Percentiles rank a stretch among this genome's conserved stretches.
These are phyloP conservation scores for Hypericum androsaemum DNA, from an alignment of 345 rosid species.

Conservation along the genomic window DNA sequence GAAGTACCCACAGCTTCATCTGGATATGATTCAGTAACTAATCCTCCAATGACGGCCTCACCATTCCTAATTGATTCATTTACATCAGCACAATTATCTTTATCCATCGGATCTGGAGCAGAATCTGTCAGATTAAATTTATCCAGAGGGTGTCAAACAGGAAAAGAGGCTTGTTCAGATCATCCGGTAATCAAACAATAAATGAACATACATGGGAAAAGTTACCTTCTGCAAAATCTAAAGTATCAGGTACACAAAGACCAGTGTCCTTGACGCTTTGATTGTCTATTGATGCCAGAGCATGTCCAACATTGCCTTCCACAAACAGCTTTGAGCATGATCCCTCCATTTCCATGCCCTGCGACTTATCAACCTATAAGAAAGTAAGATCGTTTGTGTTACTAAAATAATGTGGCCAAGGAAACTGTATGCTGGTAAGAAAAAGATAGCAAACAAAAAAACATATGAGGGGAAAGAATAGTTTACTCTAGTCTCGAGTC, in stretches of 20 bases:
- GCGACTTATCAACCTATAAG: conserved; percentile 52
- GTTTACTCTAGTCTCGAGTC: too few relatives aligned
- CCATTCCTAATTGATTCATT: conserved; percentile 26
- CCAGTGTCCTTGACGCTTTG: conserved; percentile 15
- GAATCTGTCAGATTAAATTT: conserved; percentile 31
- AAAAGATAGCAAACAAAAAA: neutral
- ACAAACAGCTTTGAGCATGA: conserved; percentile 7
- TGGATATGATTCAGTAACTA: conserved; percentile 25
- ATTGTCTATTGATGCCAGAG: conserved; percentile 22
- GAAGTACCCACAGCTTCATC: conserved; percentile 21
- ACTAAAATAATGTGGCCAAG: conserved; percentile 13
- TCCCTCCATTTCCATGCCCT: conserved; percentile 20
- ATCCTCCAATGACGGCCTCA: conserved; percentile 23
- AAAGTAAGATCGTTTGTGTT: conserved; percentile 28
- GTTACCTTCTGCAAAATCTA: conserved; percentile 53
- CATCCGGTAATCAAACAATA: conserved; percentile 8
- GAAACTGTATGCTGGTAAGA: conserved; percentile 4
- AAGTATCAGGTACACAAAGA: conserved; percentile 55
- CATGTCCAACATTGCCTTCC: conserved; percentile 25
- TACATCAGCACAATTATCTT: conserved; percentile 12
- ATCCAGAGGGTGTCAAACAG: conserved; percentile 15
- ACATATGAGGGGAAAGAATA: too few relatives aligned
- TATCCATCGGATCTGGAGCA: conserved; percentile 19
- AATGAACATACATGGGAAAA: conserved; percentile 8
- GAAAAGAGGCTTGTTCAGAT: conserved; percentile 1